Base-by-base conservation (phyloP, 495 filamentous ascomycete genomes). In the Tuber borchii region DNA sequence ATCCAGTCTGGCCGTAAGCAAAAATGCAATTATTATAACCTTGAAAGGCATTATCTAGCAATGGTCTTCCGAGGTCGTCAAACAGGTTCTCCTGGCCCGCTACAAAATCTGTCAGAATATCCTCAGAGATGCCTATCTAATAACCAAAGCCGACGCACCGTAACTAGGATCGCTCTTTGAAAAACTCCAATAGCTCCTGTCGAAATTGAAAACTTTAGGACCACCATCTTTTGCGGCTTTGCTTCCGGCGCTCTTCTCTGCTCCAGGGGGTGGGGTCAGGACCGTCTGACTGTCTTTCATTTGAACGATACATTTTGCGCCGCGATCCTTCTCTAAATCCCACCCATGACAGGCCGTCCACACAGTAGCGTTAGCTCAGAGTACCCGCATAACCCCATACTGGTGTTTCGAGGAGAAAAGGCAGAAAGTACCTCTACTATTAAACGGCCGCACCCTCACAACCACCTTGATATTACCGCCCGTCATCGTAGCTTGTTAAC, bases 1-100 rank as follows among this genome's bases (percentile, higher is more conserved):
- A 97, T 77, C 96, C 96, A 16, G 96, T 99, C 85, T 99, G 96
- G 61, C 96, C 96, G 83, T 99, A 99, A 6, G 96, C 96, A 85
- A 99, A 99, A 82, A 99, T 99, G 87, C 96, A 99, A 84, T 98
- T 98, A 86, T 99, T 99, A 86, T 97, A 99, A 42, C 96, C 96
- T 81, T 94, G 91, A 81, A 99, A 98, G 43, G 96, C 96, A 89
- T 98, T 98, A 86, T 99, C 95, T 80, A 99, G 89, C 73, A 99
- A 87, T 72, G 95, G 95, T 80, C 88, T 88, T 74, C 95, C 95
- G 76, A 99, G 85, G 83, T 99, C 95, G 43, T 89, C 86, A 82
- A 96, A 95, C 10, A 99, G 87, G 81, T 94, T 89, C 45, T 94
- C 90, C 84, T 99, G 95, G 42, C 94, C 93, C 71, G 95, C 82